Evolutionary conservation across 495 filamentous ascomycete species (phyloP).

Genomic region (Haplographium delicatum): DNA sequence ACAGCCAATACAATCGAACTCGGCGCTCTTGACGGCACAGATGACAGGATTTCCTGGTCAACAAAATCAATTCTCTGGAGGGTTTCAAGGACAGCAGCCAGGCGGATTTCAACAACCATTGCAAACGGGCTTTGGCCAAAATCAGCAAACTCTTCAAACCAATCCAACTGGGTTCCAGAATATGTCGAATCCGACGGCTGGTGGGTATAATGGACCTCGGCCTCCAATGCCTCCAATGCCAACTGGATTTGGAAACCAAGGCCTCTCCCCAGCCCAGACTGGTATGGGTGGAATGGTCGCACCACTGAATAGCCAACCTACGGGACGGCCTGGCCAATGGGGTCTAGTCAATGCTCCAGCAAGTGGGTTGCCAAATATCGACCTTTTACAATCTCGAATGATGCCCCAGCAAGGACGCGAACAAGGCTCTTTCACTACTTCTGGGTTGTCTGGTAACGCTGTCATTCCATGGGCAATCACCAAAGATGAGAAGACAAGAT

Average conservation of each 20-base stretch:
- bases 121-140: slow-evolving; percentile 67
- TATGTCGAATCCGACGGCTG: slow-evolving; percentile 45
- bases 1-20: slow-evolving; percentile 73
- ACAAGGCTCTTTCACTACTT: slow-evolving; percentile 76
- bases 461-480: slow-evolving; percentile 98
- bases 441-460: slow-evolving; percentile 86
- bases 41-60: slow-evolving; percentile 65
- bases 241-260: slow-evolving; percentile 60
- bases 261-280: slow-evolving; percentile 59
- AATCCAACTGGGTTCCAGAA: slow-evolving; percentile 53
- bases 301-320: slow-evolving; percentile 87
- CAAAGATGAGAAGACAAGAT: slow-evolving; percentile 97
- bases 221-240: slow-evolving; percentile 97
- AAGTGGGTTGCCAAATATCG: slow-evolving; percentile 86
- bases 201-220: slow-evolving; percentile 65
- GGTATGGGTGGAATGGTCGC: slow-evolving; percentile 44
- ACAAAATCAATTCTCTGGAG: slow-evolving; percentile 29
- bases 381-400: slow-evolving; percentile 89
- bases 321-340: slow-evolving; percentile 94
- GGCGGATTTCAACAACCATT: slow-evolving; percentile 42
- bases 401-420: slow-evolving; percentile 97
- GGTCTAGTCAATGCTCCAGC: slow-evolving; percentile 92
- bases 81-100: slow-evolving; percentile 42
- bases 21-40: slow-evolving; percentile 65
- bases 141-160: slow-evolving; percentile 47